Base-by-base conservation (phyloP, 805 yeast genomes). In the Ogataea chonburiensis region DNA sequence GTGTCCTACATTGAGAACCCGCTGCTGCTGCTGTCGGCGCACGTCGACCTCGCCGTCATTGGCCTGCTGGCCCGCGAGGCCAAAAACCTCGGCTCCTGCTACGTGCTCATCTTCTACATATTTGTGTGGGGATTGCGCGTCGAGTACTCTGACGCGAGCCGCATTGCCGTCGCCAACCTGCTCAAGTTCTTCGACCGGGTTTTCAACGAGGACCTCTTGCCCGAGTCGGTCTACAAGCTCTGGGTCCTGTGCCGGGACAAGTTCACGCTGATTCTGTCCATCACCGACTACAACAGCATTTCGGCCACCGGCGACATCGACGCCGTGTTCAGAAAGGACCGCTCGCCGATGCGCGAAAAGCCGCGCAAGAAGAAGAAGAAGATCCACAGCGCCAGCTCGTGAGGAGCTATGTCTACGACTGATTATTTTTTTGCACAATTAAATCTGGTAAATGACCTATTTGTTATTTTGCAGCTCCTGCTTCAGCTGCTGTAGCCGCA, bases 401-500 rank as follows among this genome's bases (percentile, higher is more conserved):
- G 39, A 35, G 17, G 13, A 8, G 15, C 17, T 17, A 17, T 28
- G 3, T 29, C 16, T 19, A 30, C 15, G 11, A 29, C 33, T 24
- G 34, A 24, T 29, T 6, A n/a, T 17, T 13, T n/a, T 24, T 16
- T 37, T 27, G 36, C 31, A n/a, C n/a, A n/a, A n/a, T n/a, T n/a
- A n/a, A n/a, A n/a, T n/a, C n/a, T n/a, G n/a, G n/a, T n/a, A n/a
- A n/a, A n/a, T n/a, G n/a, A n/a, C n/a, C n/a, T n/a, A n/a, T n/a
- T n/a, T n/a, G n/a, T n/a, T n/a, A n/a, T n/a, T n/a, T n/a, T n/a
- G 44, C 17, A 71, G 47, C 4, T 70, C 75, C 26, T 65, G 68
- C 52, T 77, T 77, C 55, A 77, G 46, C 20, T 71, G 75, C 38
- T 67, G 61, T 38, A 88, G 61, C 43, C 68, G 70, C 26, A 79